Evolutionary conservation across 2,329 filamentous ascomycete genomes (phyloP), one percentile per base, ranked within the genome.

Genomic region (Fusarium mundagurra): DNA sequence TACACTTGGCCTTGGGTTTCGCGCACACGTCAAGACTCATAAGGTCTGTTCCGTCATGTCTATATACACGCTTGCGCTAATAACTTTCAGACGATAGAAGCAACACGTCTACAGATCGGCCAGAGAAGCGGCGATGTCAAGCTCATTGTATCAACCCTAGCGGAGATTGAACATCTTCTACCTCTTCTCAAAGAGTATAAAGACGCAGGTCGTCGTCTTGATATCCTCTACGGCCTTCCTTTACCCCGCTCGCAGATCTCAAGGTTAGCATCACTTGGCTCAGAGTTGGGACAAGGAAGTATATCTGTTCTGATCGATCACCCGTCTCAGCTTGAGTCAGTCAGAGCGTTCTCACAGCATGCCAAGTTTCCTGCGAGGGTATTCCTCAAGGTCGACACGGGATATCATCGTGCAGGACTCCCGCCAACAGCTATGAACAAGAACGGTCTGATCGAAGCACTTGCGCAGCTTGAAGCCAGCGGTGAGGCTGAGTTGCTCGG

Each of bases 21-120:
- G 91, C 18, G 88, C 89, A 0, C 91, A 93, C 74, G 85, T 92
- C 10, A 92, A 92, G 79, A 92, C 89, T 13, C 91, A 92, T 78
- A 92, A 92, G 81, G 89, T 89, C 9, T 43, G 45, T 22, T 6
- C 3, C 12, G 27, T 5, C 6, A 5, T 4, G 1, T 3, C 1
- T 2, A 1, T 17, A 6, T n/a, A 1, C 1, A 0, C 6, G 16
- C 11, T 1, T 9, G 7, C 4, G 3, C 62, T 69, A 29, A 63
- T 14, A 20, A 1, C 3, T 1, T 0, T 4, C 55, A 90, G 88
- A 92, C 91, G 0, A 78, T 82, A 3, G 85, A 92, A 78, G 77
- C 90, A 7, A 82, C 89, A 1, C 83, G 82, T 16, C 73, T 91
- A 20, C 90, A 92, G 80, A 83, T 90, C 8, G 89, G 89, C 0